phyloP scores from a whole-genome alignment of 345 rosid genomes.

The Orychophragmus violaceus region DNA sequence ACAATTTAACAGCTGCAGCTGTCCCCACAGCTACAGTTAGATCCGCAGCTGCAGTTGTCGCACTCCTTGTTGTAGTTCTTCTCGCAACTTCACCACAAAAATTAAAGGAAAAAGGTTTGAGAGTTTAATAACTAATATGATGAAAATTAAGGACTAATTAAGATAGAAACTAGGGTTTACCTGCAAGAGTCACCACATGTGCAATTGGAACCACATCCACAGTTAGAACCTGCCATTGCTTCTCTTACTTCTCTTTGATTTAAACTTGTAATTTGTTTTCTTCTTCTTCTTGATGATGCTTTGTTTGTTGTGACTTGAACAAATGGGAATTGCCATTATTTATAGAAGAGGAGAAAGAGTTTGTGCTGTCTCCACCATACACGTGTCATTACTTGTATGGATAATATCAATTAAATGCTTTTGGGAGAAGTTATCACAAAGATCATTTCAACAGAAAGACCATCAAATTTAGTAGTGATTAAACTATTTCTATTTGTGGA shows the following conservation, averaged over 20 bases:
- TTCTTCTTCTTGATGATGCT: constrained; percentile 1
- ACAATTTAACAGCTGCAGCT: constrained; percentile 39
- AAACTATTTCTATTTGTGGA: background rate
- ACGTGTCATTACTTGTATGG: constrained; percentile 23
- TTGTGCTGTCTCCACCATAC: constrained; percentile 10
- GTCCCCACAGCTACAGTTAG: constrained; percentile 56
- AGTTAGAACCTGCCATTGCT: constrained; percentile 32
- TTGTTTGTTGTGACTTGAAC: constrained; percentile 5
- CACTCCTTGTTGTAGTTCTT: constrained; percentile 31
- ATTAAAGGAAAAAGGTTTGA: background rate
- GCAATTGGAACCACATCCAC: constrained; percentile 39
- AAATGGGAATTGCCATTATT: background rate
- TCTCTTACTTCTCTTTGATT: constrained; percentile 17
- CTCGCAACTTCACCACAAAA: constrained; percentile 30
- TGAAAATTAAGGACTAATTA: background rate
- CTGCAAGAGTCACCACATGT: constrained; percentile 41
- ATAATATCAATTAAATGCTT: background rate
- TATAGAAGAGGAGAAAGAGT: constrained; percentile 15
- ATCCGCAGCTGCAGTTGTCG: constrained; percentile 59
- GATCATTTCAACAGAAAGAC: background rate
- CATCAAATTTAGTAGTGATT: background rate
- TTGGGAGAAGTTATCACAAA: background rate
- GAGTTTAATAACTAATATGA: background rate
- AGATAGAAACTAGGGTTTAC: background rate
- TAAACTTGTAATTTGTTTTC: background rate